A percentile compares a stretch with the other conserved stretches of the same genome.
Conservation (phyloP, 352 stramenopile species). For the Globisporangium solare region DNA sequence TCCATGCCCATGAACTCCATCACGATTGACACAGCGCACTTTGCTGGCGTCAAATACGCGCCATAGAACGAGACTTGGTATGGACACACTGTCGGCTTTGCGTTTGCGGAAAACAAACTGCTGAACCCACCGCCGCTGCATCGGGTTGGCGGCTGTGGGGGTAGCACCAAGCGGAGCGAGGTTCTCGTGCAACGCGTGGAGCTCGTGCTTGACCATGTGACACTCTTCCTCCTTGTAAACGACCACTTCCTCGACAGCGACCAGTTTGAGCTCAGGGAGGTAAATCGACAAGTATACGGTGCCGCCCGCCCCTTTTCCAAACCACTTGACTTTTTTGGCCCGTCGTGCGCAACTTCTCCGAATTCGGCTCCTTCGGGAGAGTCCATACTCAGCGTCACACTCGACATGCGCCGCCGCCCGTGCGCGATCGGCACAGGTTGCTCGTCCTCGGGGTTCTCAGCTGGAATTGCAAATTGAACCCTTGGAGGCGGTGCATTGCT, state of each 20-base stretch:
- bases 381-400: slow-evolving; percentile 51
- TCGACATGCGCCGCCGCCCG: slow-evolving; percentile 37
- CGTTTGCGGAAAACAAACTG: slow-evolving; percentile 8
- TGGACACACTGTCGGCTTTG: slow-evolving; percentile 30
- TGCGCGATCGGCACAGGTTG: slow-evolving; percentile 3
- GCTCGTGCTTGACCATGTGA: slow-evolving; percentile 82
- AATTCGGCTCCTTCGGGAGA: slow-evolving; percentile 71
- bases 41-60: slow-evolving; percentile 71
- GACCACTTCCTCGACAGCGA: slow-evolving; percentile 84
- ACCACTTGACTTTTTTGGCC: slow-evolving; percentile 51
- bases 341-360: slow-evolving; percentile 65
- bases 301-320: slow-evolving; percentile 82
- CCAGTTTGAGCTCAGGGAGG: slow-evolving; percentile 74
- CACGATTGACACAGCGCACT: slow-evolving; percentile 79
- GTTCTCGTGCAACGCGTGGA: slow-evolving; percentile 85
- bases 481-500: slow-evolving; percentile 4
- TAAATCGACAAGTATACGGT: slow-evolving; percentile 83
- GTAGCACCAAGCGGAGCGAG: slow-evolving; percentile 40
- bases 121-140: not conserved
- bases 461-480: slow-evolving; percentile 7
- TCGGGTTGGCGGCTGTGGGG: not conserved
- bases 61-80: slow-evolving; percentile 89
- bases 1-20: slow-evolving; percentile 93
- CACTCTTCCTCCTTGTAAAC: slow-evolving; percentile 79
- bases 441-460: not conserved